These are phyloP conservation scores for Rostrohypoxylon terebratum DNA, from an alignment of 495 filamentous ascomycete species.

Conservation along the genomic window DNA sequence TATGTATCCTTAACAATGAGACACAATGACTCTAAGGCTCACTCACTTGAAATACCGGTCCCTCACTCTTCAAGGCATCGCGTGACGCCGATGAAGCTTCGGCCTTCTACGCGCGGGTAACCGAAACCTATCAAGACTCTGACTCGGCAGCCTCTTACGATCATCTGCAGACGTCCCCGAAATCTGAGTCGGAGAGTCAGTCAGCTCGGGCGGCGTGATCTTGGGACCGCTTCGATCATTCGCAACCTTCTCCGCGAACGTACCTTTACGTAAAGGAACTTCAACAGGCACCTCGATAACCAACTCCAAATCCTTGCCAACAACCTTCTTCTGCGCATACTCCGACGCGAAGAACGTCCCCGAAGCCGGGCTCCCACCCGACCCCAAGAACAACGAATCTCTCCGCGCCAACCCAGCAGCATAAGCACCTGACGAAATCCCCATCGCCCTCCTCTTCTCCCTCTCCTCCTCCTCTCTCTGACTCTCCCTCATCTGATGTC, in stretches of 20 bases:
- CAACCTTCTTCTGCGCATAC: conserved; percentile 23
- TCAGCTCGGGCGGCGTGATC: background rate
- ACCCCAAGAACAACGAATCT: conserved; percentile 26
- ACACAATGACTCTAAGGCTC: background rate
- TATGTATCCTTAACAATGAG: background rate
- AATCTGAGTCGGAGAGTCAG: background rate
- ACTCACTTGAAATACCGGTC: background rate
- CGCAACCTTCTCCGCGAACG: background rate
- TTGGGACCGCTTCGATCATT: background rate
- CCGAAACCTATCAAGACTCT: background rate
- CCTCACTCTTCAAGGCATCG: background rate
- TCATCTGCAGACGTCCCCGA: background rate
- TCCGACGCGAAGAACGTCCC: conserved; percentile 38
- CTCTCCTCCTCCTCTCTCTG: background rate
- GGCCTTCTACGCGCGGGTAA: background rate
- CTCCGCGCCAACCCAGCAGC: background rate
- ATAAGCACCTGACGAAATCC: background rate
- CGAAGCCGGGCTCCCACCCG: background rate
- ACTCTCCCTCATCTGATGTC: background rate
- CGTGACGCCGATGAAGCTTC: background rate
- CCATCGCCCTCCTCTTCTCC: background rate
- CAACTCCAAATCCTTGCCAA: background rate
- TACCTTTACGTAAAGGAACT: background rate
- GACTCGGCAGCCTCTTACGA: conserved; percentile 24
- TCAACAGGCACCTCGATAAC: background rate